Evolutionary conservation across 169 alveolate species (phyloP), one percentile per base, ranked within the genome.

Genomic region (Cryptosporidium meleagridis): DNA sequence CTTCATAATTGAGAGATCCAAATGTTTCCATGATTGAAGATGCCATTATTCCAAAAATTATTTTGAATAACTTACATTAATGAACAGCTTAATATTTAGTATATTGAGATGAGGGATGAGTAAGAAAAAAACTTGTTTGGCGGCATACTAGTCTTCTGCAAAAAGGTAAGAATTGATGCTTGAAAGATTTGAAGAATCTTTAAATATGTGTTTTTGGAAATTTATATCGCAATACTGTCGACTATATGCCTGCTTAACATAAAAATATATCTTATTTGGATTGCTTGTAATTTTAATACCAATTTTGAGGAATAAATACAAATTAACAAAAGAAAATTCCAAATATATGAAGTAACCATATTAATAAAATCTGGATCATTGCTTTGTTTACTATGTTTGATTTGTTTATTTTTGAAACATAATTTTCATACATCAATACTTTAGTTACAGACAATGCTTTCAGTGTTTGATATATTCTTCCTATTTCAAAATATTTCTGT

Each of bases 1-100:
- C 68, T 62, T 80, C 80, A 35, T 29, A 80, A 26, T 80, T 65
- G n/a, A 80, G 89, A 18, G 65, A 29, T 39, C n/a, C 23, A 44
- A 65, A 16, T 26, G 52, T 5, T 65, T 80, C 89, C 23, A 67
- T 39, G 37, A 59, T 26, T 61, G 89, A 80, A 75, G 29, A 59
- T 29, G 29, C 21, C 80, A 80, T 80, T 45, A 75, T 52, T 70
- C 51, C 7, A 4, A 16, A 67, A 33, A 67, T 39, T 21, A 16
- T 10, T 29, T 21, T 10, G 45, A 67, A 67, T 33, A 48, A 26
- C 0, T 67, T 16, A 33, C 73, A 67, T 37, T 16, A 67, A 67
- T 67, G 73, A 67, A 67, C 14, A 16, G 16, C n/a, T n/a, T 31
- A 41, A 41, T 8, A 2, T 67, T 5, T 67, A 14, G 4, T 26